phyloP scores from a whole-genome alignment of 192 early-diverging fungal species.

The Linnemannia schmuckeri region DNA sequence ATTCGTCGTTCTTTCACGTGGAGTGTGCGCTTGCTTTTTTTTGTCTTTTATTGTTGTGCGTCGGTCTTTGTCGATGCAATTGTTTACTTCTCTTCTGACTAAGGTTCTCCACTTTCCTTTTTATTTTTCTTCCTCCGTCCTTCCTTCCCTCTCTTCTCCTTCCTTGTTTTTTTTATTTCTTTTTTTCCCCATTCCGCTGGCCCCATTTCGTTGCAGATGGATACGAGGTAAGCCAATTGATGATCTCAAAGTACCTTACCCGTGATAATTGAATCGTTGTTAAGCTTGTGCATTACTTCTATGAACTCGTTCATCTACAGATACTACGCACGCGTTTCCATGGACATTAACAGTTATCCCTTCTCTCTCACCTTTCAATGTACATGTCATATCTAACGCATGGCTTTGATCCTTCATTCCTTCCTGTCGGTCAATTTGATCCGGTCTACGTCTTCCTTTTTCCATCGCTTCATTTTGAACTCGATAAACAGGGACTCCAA shows the following conservation, averaged over 20 bases:
- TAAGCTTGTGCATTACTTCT: neutral
- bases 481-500: slow-evolving; percentile 25
- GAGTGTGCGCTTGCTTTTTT: neutral
- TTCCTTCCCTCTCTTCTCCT: too few relatives aligned
- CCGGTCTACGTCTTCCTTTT: neutral
- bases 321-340: neutral
- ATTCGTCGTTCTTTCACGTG: slow-evolving; percentile 21
- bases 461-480: neutral
- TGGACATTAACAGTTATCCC: neutral
- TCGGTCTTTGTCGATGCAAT: neutral
- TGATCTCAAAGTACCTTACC: neutral
- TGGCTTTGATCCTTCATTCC: neutral
- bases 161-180: neutral
- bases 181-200: neutral
- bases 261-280: neutral
- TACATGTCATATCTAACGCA: neutral
- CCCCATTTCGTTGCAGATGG: slow-evolving; percentile 4
- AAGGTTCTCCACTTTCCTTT: neutral
- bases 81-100: neutral
- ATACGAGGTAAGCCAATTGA: slow-evolving; percentile 24
- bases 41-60: neutral
- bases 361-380: neutral
- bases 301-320: neutral
- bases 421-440: neutral
- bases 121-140: neutral